Base-by-base conservation (phyloP, 768 basidiomycete species). In the Suillus fuscotomentosus region DNA sequence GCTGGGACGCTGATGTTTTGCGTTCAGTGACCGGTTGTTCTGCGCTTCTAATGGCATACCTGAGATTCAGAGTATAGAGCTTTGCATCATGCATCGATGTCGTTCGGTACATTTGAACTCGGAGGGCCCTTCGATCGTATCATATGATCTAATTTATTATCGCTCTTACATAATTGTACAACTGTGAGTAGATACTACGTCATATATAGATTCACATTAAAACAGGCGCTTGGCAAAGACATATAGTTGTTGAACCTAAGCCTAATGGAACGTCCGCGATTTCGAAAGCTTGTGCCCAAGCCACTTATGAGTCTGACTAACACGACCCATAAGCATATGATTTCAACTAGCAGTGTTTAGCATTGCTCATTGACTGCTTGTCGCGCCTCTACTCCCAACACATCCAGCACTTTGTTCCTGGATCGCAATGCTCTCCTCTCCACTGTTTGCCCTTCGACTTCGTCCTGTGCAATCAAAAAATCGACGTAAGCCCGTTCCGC, bases 11-110 rank as follows among this genome's bases (percentile, higher is more conserved):
- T 72, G 66, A 68, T 48, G 63, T 63, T 61, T 48, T n/a, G 22
- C 60, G 45, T 24, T 50, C 69, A 94, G 92, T 94, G 45, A 94
- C 92, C 53, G 92, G 93, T 67, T 91, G 91, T 70, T 90, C 91
- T 13, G 92, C 93, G 24, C 78, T 95, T 51, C 80, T 95, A 54
- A 92, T 95, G 91, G 92, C 93, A 24, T 95, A 95, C 75, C 73
- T 94, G 71, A 85, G 92, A 65, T 95, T 95, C 74, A 76, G 83
- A 36, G 70, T 78, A 34, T 83, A 70, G 70, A 24, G 3, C 5
- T 5, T n/a, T 15, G 22, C 4, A 27, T 27, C 7, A 15, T 56
- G 31, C 13, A 8, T 55, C 34, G 8, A 56, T 56, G 4, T 14
- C 24, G 15, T 41, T 39, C 17, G 4, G 34, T 9, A 34, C 27